Conservation (phyloP, 2,329 filamentous ascomycete genomes). For the Canariomyces notabilis region DNA sequence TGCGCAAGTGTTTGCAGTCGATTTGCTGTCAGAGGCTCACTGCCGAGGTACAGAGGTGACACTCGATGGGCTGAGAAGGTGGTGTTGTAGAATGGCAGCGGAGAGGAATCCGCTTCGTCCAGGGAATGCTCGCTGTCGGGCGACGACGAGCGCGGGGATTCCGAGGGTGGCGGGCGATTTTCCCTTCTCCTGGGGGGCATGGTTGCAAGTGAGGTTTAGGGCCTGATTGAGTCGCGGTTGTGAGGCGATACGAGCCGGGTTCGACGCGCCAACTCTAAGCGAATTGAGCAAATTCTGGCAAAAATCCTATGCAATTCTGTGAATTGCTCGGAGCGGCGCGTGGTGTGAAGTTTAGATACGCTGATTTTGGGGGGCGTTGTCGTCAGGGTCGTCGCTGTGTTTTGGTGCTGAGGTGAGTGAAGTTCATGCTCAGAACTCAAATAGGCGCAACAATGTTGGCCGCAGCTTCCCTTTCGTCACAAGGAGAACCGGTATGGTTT, state of each 20-base stretch:
- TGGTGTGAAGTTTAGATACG: too few species aligned
- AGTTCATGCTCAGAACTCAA: too few species aligned
- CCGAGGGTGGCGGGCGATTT: background rate
- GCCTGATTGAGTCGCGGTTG: background rate
- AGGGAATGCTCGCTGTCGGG: background rate
- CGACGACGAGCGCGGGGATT: background rate
- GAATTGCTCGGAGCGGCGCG: too few species aligned
- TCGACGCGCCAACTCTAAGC: too few species aligned
- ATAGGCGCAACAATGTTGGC: too few species aligned
- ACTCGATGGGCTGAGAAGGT: constrained; percentile 54
- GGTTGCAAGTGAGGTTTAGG: background rate
- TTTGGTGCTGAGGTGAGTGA: too few species aligned
- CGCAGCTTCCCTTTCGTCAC: too few species aligned
- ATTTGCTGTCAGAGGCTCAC: constrained; percentile 32
- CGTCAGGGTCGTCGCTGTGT: too few species aligned
- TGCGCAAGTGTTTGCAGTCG: constrained; percentile 42
- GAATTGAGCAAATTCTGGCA: too few species aligned
- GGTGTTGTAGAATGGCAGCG: constrained; percentile 49
- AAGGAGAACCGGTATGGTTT: too few species aligned
- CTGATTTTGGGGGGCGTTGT: too few species aligned
- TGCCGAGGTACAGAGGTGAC: constrained; percentile 48
- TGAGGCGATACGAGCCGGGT: background rate
- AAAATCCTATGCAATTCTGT: too few species aligned
- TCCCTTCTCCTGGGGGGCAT: constrained; percentile 13
- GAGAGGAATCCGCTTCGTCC: background rate